A percentile compares a stretch with the other conserved stretches of the same genome.
Conservation (phyloP, 495 filamentous ascomycete species). For the Talaromyces borbonicus region DNA sequence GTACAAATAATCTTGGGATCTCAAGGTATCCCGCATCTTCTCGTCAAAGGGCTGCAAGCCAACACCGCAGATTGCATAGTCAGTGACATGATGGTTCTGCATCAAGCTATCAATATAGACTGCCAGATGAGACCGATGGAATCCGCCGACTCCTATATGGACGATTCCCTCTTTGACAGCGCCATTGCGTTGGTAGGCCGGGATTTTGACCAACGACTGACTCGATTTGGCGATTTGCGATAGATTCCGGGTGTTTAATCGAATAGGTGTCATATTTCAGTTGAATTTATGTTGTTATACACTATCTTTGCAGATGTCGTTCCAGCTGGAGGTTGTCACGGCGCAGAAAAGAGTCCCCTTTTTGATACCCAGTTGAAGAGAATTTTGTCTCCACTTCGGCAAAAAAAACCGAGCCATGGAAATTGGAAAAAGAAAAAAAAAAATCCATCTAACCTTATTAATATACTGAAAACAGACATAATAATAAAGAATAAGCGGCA, state of each 20-base stretch:
- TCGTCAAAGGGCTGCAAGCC: slow-evolving; percentile 37
- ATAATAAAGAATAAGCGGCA: too few species aligned
- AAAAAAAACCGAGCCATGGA: too few species aligned
- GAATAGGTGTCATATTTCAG: too few species aligned
- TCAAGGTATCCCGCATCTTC: slow-evolving; percentile 34
- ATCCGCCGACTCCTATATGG: slow-evolving; percentile 39
- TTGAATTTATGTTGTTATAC: too few species aligned
- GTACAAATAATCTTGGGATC: slow-evolving; percentile 37
- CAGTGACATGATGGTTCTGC: slow-evolving; percentile 31
- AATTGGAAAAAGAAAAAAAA: too few species aligned
- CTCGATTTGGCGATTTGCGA: slow-evolving; percentile 24
- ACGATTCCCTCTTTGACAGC: slow-evolving; percentile 42
- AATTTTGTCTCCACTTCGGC: too few species aligned
- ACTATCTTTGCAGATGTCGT: too few species aligned
- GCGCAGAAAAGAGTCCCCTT: too few species aligned
- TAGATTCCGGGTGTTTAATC: slow-evolving; percentile 29
- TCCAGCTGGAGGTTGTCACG: too few species aligned
- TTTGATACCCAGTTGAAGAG: too few species aligned
- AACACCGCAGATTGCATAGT: slow-evolving; percentile 39
- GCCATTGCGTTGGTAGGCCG: slow-evolving; percentile 26
- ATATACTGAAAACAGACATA: too few species aligned
- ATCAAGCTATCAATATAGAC: slow-evolving; percentile 38
- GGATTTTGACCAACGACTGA: slow-evolving; percentile 18
- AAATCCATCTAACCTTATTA: too few species aligned
- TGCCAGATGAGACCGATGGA: slow-evolving; percentile 40